Evolutionary conservation across 148 eudicot genomes (phyloP).

Genomic region (Drosera capensis): DNA sequence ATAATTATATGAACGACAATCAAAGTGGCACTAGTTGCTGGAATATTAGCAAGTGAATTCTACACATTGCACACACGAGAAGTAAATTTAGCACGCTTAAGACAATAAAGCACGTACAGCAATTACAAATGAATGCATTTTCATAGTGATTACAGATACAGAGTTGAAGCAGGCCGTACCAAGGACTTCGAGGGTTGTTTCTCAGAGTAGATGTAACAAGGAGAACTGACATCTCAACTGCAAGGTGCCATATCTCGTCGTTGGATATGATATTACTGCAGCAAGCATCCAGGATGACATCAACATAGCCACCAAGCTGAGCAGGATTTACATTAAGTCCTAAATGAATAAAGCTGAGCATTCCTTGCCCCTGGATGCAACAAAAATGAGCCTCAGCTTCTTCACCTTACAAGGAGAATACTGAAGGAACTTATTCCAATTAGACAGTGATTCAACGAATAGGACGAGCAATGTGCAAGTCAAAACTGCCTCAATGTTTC

Average conservation of each 20-base stretch:
- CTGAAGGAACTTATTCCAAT: neutral
- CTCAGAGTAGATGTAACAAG: constrained; percentile 42
- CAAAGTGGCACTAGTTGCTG: no score
- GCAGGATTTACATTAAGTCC: constrained; percentile 41
- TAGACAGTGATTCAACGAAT: neutral
- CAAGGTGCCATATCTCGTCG: constrained; percentile 81
- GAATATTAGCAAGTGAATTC: no score
- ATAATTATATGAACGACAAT: no score
- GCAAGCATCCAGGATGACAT: constrained; percentile 93
- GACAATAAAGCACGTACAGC: no score
- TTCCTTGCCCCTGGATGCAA: constrained; percentile 71
- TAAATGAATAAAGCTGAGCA: constrained; percentile 74
- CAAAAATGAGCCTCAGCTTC: constrained; percentile 1
- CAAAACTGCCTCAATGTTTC: no score
- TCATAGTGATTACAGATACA: no score
- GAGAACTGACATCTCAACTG: constrained; percentile 86
- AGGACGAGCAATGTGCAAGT: no score
- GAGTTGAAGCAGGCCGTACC: constrained; percentile 32
- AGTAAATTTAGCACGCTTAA: no score
- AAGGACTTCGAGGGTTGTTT: constrained; percentile 82
- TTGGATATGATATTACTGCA: constrained; percentile 70
- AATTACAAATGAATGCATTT: no score
- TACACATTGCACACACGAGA: no score
- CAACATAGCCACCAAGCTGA: constrained; percentile 67
- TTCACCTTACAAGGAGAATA: neutral